A percentile compares a stretch with the other conserved stretches of the same genome.
These are phyloP conservation scores for Phyllosticta ampelicida DNA, from an alignment of 2,329 filamentous ascomycete species.

Conservation along the genomic window DNA sequence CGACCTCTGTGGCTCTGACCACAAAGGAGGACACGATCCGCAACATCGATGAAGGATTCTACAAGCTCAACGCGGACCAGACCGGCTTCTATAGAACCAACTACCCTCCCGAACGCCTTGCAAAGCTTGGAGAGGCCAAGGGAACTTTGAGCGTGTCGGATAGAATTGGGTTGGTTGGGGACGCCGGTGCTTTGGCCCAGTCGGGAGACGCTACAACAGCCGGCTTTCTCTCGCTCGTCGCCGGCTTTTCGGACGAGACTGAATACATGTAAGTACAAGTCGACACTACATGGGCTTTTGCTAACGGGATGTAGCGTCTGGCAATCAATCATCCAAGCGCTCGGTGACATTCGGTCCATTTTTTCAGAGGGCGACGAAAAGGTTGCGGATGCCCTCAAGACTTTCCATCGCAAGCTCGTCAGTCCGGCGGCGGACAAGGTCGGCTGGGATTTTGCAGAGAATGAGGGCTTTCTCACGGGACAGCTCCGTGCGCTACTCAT, in stretches of 20 bases:
- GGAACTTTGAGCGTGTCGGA: slow-evolving; percentile 71
- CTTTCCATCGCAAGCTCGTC: slow-evolving; percentile 69
- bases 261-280: slow-evolving; percentile 54
- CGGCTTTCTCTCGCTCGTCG: slow-evolving; percentile 69
- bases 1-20: slow-evolving; percentile 58
- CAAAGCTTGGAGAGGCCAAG: slow-evolving; percentile 67
- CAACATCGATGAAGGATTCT: slow-evolving; percentile 68
- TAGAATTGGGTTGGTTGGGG: slow-evolving; percentile 85
- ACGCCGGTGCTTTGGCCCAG: slow-evolving; percentile 78
- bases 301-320: slow-evolving; percentile 50
- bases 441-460: slow-evolving; percentile 72
- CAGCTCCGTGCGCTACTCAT: slow-evolving; percentile 78
- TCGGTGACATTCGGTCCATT: slow-evolving; percentile 69
- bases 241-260: slow-evolving; percentile 71
- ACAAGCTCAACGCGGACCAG: slow-evolving; percentile 85
- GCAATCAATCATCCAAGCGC: slow-evolving; percentile 69
- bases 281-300: neutral
- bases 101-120: slow-evolving; percentile 74
- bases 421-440: slow-evolving; percentile 63
- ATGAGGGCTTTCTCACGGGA: slow-evolving; percentile 71
- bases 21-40: slow-evolving; percentile 66
- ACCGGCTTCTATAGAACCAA: slow-evolving; percentile 89
- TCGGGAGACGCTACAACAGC: slow-evolving; percentile 76
- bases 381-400: slow-evolving; percentile 62
- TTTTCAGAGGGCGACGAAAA: slow-evolving; percentile 62